A percentile compares a stretch with the other conserved stretches of the same genome.
phyloP scores from a whole-genome alignment of 164 flowering plant species.

The Annona cherimola region DNA sequence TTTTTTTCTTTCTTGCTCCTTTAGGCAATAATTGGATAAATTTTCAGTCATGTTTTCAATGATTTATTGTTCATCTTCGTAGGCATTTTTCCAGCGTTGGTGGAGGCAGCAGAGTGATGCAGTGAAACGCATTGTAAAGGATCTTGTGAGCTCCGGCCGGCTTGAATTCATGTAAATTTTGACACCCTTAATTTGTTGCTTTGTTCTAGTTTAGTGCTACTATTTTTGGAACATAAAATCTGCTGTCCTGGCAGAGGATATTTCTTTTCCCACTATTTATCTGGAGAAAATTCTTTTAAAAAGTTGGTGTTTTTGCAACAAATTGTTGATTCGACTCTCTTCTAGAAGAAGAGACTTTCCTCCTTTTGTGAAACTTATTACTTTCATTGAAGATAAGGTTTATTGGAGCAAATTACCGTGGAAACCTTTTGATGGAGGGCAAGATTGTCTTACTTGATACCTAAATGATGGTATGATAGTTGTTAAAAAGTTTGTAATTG shows the following conservation, averaged over 20 bases:
- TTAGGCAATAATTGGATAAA: background rate
- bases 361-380: too few relatives aligned
- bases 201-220: background rate
- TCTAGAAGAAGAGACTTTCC: background rate
- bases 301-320: background rate
- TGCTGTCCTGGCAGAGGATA: background rate
- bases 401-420: too few relatives aligned
- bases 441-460: too few relatives aligned
- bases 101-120: slow-evolving; percentile 74
- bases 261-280: background rate
- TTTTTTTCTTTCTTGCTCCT: background rate
- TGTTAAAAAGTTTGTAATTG: too few relatives aligned
- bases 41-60: background rate
- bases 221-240: background rate
- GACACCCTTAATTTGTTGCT: background rate
- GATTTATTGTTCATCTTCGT: slow-evolving; percentile 7
- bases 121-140: slow-evolving; percentile 45
- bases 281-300: background rate
- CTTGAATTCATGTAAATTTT: slow-evolving; percentile 71
- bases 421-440: too few relatives aligned
- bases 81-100: slow-evolving; percentile 98
- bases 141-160: slow-evolving; percentile 72
- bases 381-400: too few relatives aligned
- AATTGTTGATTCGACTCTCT: background rate
- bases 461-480: too few relatives aligned